Evolutionary conservation across 768 basidiomycete species (phyloP).

Genomic region (Boletus rubroflammeus): DNA sequence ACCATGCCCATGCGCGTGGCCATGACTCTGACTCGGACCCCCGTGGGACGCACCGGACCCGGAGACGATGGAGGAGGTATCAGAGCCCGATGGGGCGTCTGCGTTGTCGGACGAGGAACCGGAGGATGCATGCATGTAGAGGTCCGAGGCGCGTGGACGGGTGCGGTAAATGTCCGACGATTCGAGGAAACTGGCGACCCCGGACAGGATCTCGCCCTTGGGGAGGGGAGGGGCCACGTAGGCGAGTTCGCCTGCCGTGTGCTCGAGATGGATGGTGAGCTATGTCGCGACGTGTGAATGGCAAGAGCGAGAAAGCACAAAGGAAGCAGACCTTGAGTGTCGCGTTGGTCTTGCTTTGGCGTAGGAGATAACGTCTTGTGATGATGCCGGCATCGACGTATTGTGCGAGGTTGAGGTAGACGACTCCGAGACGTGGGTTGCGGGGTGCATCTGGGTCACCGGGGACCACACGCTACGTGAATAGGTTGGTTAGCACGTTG

Average conservation of each 20-base stretch:
- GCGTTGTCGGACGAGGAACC: conserved; percentile 29
- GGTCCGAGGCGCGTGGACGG: conserved; percentile 48
- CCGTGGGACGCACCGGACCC: conserved; percentile 1
- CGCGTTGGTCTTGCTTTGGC: conserved; percentile 76
- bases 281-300: conserved; percentile 23
- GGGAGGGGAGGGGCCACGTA: conserved; percentile 67
- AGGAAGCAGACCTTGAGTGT: conserved; percentile 54
- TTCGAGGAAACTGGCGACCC: conserved; percentile 59
- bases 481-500: neutral
- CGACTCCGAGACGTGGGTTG: conserved; percentile 59
- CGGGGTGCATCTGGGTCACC: conserved; percentile 54
- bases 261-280: conserved; percentile 57
- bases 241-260: conserved; percentile 49
- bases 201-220: conserved; percentile 68
- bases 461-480: conserved; percentile 48
- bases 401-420: conserved; percentile 71
- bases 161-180: conserved; percentile 48
- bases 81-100: conserved; percentile 11
- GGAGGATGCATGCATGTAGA: conserved; percentile 31
- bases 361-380: conserved; percentile 61
- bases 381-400: conserved; percentile 59
- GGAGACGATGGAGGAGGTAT: conserved; percentile 22
- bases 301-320: neutral
- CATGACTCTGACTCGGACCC: neutral
- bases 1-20: neutral